Percentiles rank a stretch among this genome's conserved stretches.
Conservation (phyloP, 2,329 filamentous ascomycete species). For the Chlorencoelia australis region DNA sequence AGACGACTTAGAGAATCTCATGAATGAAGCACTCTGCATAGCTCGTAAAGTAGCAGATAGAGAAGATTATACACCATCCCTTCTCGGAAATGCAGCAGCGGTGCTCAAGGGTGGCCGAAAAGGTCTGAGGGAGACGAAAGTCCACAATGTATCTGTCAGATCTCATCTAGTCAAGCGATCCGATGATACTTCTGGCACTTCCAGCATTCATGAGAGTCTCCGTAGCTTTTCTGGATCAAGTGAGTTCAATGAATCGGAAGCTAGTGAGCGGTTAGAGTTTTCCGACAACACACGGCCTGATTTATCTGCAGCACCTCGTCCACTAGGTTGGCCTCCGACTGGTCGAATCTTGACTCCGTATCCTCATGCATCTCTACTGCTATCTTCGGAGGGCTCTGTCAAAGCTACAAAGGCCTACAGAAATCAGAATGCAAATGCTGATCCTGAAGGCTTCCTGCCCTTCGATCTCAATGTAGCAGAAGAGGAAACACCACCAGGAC, state of each 20-base stretch:
- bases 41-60: constrained; percentile 27
- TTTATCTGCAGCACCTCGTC: neutral
- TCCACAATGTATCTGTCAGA: neutral
- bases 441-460: neutral
- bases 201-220: constrained; percentile 23
- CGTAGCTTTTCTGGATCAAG: constrained; percentile 16
- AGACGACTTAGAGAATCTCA: constrained; percentile 27
- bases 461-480: neutral
- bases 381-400: too few relatives aligned
- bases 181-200: constrained; percentile 10
- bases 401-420: too few relatives aligned
- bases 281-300: neutral
- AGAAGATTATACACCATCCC: constrained; percentile 15
- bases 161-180: too few relatives aligned
- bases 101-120: constrained; percentile 17
- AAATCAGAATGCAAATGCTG: neutral
- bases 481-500: too few relatives aligned
- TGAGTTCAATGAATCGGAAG: constrained; percentile 12
- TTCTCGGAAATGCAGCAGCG: constrained; percentile 17
- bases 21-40: constrained; percentile 29
- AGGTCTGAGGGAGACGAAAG: constrained; percentile 1
- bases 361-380: constrained; percentile 7
- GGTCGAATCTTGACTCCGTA: constrained; percentile 12
- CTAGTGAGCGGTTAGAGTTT: constrained; percentile 2
- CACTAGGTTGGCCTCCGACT: constrained; percentile 10